Percentiles rank a stretch among this genome's conserved stretches.
phyloP scores from a whole-genome alignment of 441 rosid genomes.

The Arabidopsis hybrid region DNA sequence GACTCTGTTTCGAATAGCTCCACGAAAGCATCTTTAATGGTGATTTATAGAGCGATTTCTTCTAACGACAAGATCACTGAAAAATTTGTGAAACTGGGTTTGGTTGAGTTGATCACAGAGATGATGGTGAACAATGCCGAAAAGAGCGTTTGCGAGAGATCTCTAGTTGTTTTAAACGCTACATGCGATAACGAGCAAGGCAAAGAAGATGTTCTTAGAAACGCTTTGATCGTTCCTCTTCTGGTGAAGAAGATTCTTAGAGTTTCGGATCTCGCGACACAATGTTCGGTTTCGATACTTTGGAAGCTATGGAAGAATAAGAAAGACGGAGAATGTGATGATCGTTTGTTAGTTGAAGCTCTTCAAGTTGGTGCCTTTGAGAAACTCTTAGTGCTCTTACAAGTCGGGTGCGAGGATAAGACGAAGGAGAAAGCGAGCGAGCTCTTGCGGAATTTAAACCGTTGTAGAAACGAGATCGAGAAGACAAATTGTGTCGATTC shows the following conservation, averaged over 20 bases:
- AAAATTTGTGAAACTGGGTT: conserved; percentile 54
- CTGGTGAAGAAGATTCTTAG: conserved; percentile 76
- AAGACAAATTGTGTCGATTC: conserved; percentile 56
- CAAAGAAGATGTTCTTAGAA: conserved; percentile 45
- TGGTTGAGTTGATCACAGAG: conserved; percentile 60
- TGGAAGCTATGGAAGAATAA: conserved; percentile 69
- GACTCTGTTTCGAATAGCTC: conserved; percentile 70
- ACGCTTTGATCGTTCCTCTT: conserved; percentile 65
- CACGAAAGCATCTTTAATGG: conserved; percentile 63
- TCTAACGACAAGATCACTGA: conserved; percentile 32
- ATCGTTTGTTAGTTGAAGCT: conserved; percentile 57
- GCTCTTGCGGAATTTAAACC: conserved; percentile 69
- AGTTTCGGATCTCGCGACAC: conserved; percentile 70
- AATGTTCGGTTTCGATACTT: conserved; percentile 66
- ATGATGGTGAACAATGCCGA: conserved; percentile 55
- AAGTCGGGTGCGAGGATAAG: conserved; percentile 72
- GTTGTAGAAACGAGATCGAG: conserved; percentile 58
- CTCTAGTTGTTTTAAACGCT: conserved; percentile 62
- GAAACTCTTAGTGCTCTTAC: conserved; percentile 74
- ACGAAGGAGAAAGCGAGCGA: conserved; percentile 78
- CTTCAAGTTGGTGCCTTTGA: conserved; percentile 86
- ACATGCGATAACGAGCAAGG: conserved; percentile 57
- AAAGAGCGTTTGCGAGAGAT: conserved; percentile 67
- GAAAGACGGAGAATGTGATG: conserved; percentile 38
- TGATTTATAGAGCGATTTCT: conserved; percentile 54